phyloP scores from a whole-genome alignment of 108 stramenopile genomes.

The Nannochloropsis gaditana region DNA sequence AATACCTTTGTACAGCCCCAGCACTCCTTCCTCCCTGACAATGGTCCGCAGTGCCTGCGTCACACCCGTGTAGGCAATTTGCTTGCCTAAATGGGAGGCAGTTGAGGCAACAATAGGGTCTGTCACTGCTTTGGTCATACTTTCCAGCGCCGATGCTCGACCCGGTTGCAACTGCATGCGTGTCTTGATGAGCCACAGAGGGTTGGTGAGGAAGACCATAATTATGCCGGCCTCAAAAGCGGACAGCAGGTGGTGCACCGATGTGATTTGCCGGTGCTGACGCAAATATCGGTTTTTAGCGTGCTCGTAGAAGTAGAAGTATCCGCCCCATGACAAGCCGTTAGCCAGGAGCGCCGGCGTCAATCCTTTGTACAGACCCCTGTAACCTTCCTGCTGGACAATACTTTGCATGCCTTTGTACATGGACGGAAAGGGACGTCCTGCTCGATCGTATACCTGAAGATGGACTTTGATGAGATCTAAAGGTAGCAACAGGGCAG shows the following conservation, averaged over 20 bases:
- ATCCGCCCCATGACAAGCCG: constrained; percentile 91
- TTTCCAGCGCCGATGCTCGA: neutral
- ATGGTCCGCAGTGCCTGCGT: constrained; percentile 61
- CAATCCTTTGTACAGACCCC: constrained; percentile 81
- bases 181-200: constrained; percentile 95
- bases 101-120: neutral
- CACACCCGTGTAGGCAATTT: constrained; percentile 17
- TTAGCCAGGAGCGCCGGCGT: constrained; percentile 81
- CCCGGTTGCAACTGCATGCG: constrained; percentile 82
- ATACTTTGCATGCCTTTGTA: constrained; percentile 55
- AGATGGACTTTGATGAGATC: constrained; percentile 77
- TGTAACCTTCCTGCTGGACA: constrained; percentile 66
- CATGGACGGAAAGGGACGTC: constrained; percentile 35
- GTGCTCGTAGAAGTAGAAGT: constrained; percentile 90
- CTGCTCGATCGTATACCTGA: constrained; percentile 41
- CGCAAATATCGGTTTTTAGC: constrained; percentile 57
- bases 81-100: neutral
- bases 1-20: constrained; percentile 84
- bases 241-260: constrained; percentile 48
- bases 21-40: constrained; percentile 75
- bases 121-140: neutral
- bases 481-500: constrained; percentile 73
- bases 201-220: constrained; percentile 92
- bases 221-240: constrained; percentile 63
- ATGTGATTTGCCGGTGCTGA: constrained; percentile 25